Percentiles rank a stretch among this genome's conserved stretches.
These are phyloP conservation scores for Ceratonia siliqua DNA, from an alignment of 306 rosid genomes.

Conservation along the genomic window DNA sequence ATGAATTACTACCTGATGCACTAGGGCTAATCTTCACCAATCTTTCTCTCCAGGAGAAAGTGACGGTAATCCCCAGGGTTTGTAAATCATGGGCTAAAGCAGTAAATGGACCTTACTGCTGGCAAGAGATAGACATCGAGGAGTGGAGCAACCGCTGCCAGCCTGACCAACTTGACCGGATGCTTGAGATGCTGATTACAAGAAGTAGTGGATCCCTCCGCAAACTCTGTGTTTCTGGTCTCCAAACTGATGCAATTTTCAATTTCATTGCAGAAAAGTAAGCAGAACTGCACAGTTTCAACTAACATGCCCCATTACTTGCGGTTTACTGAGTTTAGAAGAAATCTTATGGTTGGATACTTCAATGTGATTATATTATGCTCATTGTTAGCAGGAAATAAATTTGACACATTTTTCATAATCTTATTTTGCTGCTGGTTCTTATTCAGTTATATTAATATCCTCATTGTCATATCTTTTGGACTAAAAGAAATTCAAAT, in stretches of 20 bases:
- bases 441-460: background rate
- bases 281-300: conserved; percentile 25
- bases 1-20: conserved; percentile 90
- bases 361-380: background rate
- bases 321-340: background rate
- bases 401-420: background rate
- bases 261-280: conserved; percentile 68
- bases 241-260: conserved; percentile 52
- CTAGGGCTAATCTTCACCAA: conserved; percentile 82
- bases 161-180: conserved; percentile 62
- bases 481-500: conserved; percentile 1
- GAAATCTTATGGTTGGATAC: background rate
- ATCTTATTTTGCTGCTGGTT: background rate
- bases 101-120: conserved; percentile 83
- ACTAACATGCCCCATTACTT: background rate
- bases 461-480: background rate
- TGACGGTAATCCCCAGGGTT: conserved; percentile 83
- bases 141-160: conserved; percentile 77
- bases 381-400: background rate
- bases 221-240: conserved; percentile 74
- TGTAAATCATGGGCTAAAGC: conserved; percentile 91
- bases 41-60: conserved; percentile 70
- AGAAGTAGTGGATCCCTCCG: conserved; percentile 84
- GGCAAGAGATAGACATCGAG: conserved; percentile 95
- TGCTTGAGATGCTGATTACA: conserved; percentile 70